Evolutionary conservation across 2,329 filamentous ascomycete genomes (phyloP).

Genomic region (Nothophoma quercina): DNA sequence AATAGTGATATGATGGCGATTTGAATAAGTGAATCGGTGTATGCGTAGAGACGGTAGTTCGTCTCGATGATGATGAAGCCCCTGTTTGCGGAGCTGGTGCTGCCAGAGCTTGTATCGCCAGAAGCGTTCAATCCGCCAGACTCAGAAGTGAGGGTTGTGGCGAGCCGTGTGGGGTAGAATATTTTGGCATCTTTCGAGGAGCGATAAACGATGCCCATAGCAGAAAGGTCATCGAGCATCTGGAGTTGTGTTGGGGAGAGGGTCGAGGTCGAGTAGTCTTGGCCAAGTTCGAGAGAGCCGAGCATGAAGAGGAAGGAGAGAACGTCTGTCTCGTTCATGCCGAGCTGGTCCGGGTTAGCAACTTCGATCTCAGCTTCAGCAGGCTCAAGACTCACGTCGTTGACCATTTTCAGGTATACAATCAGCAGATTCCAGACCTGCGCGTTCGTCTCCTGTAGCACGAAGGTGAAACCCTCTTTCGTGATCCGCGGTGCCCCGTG

Average conservation of each 20-base stretch:
- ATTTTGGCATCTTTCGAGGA: constrained; percentile 54
- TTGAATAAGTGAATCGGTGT: constrained; percentile 91
- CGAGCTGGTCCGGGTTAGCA: constrained; percentile 55
- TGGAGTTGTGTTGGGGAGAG: constrained; percentile 82
- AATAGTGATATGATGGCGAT: constrained; percentile 95
- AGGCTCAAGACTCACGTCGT: constrained; percentile 57
- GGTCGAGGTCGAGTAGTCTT: constrained; percentile 86
- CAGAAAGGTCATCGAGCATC: constrained; percentile 88
- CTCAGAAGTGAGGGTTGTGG: constrained; percentile 87
- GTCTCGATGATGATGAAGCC: constrained; percentile 97
- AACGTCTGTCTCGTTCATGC: constrained; percentile 90
- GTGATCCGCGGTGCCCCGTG: constrained; percentile 75
- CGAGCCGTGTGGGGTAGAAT: constrained; percentile 90
- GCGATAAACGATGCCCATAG: constrained; percentile 90
- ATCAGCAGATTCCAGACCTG: constrained; percentile 97
- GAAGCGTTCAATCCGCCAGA: constrained; percentile 73
- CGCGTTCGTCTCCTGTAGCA: constrained; percentile 93
- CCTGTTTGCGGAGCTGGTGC: constrained; percentile 52
- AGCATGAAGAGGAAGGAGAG: constrained; percentile 96
- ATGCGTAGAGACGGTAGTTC: constrained; percentile 97
- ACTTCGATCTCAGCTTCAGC: neutral
- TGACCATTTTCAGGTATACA: constrained; percentile 87
- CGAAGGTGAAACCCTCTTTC: constrained; percentile 90
- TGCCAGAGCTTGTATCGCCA: constrained; percentile 58
- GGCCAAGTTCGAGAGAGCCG: constrained; percentile 88